Evolutionary conservation across 2,329 filamentous ascomycete species (phyloP), one percentile per base, ranked within the genome.

Genomic region (Elsinoe australis): DNA sequence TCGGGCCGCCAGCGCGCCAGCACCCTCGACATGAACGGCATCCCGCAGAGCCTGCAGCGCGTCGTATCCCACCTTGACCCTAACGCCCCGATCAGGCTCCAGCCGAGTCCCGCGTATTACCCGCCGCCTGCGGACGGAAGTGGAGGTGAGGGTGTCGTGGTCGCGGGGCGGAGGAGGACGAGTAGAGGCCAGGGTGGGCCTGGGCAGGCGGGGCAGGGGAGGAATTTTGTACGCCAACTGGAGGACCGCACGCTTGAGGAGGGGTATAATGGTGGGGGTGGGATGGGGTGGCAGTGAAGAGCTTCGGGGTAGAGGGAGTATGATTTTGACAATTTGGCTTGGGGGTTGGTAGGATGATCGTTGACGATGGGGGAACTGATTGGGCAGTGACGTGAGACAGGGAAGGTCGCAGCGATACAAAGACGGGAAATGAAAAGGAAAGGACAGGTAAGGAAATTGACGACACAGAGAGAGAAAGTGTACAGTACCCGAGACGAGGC

Each of bases 101-200:
- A 98, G 63, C 92, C 92, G 2, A 95, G 88, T 58, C 92, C 92
- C 4, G 92, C 92, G 1, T 98, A 98, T 67, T 98, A 96, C 59
- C 92, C 92, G 8, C 92, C 92, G 15, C 86, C 90, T 1, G 81
- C 85, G 5, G 90, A 96, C 55, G 86, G 87, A 7, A 81, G 87
- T 58, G 78, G 85, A 52, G 76, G 81, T 41, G 78, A 76, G 51
- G 71, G 79, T 18, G 71, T 73, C n/a, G 79, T 69, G 66, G 75
- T 83, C 22, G 79, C 85, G 33, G 78, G 88, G 59, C 78, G 89
- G 63, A 84, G 85, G 35, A 90, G 87, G 22, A 62, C 60, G 17
- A 64, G 61, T 61, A 77, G 88, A 49, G 76, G 59, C 34, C 47
- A 53, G 34, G 39, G 48, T 47, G 29, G 50, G 33, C 78, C 36